phyloP scores from a whole-genome alignment of 2,329 filamentous ascomycete genomes.

The Diplocarpon mali region DNA sequence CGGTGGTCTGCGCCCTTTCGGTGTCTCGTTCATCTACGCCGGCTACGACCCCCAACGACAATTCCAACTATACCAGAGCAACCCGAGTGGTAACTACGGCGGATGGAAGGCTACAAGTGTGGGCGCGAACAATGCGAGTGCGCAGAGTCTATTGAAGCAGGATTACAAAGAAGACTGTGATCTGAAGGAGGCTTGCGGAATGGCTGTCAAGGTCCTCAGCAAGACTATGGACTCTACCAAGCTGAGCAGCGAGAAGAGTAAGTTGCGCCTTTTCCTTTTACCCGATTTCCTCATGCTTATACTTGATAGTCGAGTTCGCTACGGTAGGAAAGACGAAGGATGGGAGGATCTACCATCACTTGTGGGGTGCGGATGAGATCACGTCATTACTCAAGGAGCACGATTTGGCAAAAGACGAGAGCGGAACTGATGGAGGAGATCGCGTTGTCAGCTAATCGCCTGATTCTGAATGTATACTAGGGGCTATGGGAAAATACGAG shows the following conservation, averaged over 20 bases:
- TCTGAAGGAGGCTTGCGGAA: slow-evolving; percentile 88
- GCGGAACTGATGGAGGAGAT: slow-evolving; percentile 24
- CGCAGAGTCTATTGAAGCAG: slow-evolving; percentile 94
- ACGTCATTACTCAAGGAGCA: slow-evolving; percentile 90
- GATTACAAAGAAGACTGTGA: slow-evolving; percentile 99
- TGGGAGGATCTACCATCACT: slow-evolving; percentile 94
- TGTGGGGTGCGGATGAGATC: slow-evolving; percentile 97
- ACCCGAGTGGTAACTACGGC: slow-evolving; percentile 96
- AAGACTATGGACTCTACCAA: slow-evolving; percentile 99
- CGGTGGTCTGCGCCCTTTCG: slow-evolving; percentile 93
- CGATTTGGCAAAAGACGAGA: slow-evolving; percentile 77
- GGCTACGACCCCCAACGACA: slow-evolving; percentile 92
- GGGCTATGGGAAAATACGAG: slow-evolving; percentile 23
- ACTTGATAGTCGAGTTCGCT: slow-evolving; percentile 75
- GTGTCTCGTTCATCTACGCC: slow-evolving; percentile 98
- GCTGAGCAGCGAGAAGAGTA: slow-evolving; percentile 97
- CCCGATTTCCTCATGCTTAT: slow-evolving; percentile 12
- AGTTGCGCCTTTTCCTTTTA: slow-evolving; percentile 29
- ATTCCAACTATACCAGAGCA: slow-evolving; percentile 98
- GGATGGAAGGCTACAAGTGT: slow-evolving; percentile 99
- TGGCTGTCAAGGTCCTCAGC: slow-evolving; percentile 97
- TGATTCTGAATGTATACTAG: not conserved
- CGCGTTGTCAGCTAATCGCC: slow-evolving; percentile 23
- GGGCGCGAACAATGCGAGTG: slow-evolving; percentile 95
- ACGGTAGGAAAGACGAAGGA: slow-evolving; percentile 92